These are phyloP conservation scores for Nevesoporus exiguus DNA, from an alignment of 768 basidiomycete species.

Conservation along the genomic window DNA sequence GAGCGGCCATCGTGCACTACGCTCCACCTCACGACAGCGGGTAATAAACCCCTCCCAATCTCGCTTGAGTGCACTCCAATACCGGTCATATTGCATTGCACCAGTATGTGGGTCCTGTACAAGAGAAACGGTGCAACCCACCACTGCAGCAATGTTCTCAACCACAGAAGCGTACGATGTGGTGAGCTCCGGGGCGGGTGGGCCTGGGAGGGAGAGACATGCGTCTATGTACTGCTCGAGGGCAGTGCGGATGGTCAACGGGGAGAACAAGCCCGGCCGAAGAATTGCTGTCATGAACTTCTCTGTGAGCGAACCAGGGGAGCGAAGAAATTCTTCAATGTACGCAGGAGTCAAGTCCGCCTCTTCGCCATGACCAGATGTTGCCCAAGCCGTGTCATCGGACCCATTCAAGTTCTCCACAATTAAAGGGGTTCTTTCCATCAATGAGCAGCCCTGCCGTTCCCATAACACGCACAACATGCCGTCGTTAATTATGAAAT, in stretches of 20 bases:
- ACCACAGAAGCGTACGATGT: constrained; percentile 61
- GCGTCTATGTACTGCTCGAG: constrained; percentile 78
- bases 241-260: constrained; percentile 74
- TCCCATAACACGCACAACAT: constrained; percentile 77
- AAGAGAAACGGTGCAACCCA: constrained; percentile 81
- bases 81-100: constrained; percentile 69
- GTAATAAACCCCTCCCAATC: constrained; percentile 98
- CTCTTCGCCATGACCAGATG: constrained; percentile 62
- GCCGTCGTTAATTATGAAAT: constrained; percentile 58
- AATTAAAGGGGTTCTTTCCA: constrained; percentile 54
- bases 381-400: constrained; percentile 45
- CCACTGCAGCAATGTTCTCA: constrained; percentile 77
- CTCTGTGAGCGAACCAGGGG: constrained; percentile 67
- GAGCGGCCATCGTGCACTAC: constrained; percentile 78
- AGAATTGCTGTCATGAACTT: constrained; percentile 82
- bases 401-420: constrained; percentile 33
- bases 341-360: constrained; percentile 79
- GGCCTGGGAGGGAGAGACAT: constrained; percentile 62
- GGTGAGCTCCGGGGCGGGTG: constrained; percentile 53
- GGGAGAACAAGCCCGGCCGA: constrained; percentile 85
- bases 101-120: constrained; percentile 76
- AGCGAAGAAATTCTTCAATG: constrained; percentile 78
- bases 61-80: constrained; percentile 80
- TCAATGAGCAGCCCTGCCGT: constrained; percentile 67
- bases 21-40: constrained; percentile 86